A percentile compares a stretch with the other conserved stretches of the same genome.
phyloP scores from a whole-genome alignment of 768 basidiomycete genomes.

The Tulasnella calospora region DNA sequence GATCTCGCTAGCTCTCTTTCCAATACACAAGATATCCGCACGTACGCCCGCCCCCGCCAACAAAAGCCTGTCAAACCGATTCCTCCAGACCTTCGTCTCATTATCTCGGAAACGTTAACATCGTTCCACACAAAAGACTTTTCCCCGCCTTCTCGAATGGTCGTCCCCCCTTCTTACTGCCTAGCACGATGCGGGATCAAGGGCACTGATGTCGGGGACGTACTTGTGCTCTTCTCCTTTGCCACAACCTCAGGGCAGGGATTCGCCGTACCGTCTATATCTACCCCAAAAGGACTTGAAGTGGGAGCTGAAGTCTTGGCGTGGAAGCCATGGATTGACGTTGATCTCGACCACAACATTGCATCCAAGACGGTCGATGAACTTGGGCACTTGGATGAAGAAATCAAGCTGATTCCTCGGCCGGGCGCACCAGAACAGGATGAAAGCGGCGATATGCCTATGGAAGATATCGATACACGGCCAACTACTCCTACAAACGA shows the following conservation, averaged over 20 bases:
- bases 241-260: neutral
- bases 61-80: neutral
- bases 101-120: constrained; percentile 1
- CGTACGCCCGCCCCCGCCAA: neutral
- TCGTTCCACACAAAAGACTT: neutral
- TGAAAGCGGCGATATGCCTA: neutral
- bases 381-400: neutral
- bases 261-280: neutral
- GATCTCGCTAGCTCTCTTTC: constrained; percentile 10
- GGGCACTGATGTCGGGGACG: neutral
- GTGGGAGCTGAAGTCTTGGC: constrained; percentile 5
- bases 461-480: neutral
- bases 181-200: constrained; percentile 18
- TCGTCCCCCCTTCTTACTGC: neutral
- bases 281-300: constrained; percentile 7
- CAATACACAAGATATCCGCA: neutral
- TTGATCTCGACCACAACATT: neutral
- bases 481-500: neutral
- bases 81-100: constrained; percentile 8
- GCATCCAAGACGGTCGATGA: neutral
- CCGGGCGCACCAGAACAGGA: neutral
- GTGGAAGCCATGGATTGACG: constrained; percentile 17
- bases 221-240: constrained; percentile 16
- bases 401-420: neutral
- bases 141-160: neutral